phyloP scores from a whole-genome alignment of 495 filamentous ascomycete genomes.

The Penicillium salamii region DNA sequence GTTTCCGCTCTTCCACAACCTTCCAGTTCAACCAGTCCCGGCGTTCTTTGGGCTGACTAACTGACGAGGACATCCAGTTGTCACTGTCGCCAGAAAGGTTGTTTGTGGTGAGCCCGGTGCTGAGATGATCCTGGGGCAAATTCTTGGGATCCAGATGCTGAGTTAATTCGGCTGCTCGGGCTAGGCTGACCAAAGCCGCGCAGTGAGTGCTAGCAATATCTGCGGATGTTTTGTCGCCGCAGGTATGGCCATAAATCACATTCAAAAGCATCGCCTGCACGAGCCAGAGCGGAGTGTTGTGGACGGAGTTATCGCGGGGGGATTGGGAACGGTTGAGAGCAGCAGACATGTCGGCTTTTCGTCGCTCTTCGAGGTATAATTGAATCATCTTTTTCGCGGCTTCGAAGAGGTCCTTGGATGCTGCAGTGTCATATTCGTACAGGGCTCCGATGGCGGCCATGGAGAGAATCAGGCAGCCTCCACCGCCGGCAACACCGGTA shows the following conservation, averaged over 20 bases:
- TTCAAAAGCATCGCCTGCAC: constrained; percentile 99
- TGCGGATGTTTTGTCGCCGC: constrained; percentile 83
- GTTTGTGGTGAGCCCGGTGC: constrained; percentile 10
- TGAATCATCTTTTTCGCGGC: constrained; percentile 94
- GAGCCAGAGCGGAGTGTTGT: constrained; percentile 88
- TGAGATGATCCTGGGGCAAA: constrained; percentile 39
- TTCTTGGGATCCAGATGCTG: constrained; percentile 43
- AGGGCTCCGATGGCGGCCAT: constrained; percentile 95
- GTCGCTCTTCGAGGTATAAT: constrained; percentile 86
- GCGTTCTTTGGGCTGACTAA: constrained; percentile 63
- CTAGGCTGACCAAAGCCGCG: constrained; percentile 84
- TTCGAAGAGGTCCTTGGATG: constrained; percentile 86
- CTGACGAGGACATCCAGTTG: constrained; percentile 28
- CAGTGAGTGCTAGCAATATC: constrained; percentile 92
- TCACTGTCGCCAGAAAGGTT: constrained; percentile 17
- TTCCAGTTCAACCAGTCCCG: constrained; percentile 90
- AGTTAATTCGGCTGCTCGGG: constrained; percentile 76
- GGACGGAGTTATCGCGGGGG: constrained; percentile 62
- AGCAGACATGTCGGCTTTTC: constrained; percentile 83
- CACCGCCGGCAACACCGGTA: constrained; percentile 69
- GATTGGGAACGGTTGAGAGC: constrained; percentile 63
- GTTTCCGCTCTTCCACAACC: constrained; percentile 83
- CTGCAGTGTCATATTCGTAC: constrained; percentile 80
- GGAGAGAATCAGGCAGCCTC: constrained; percentile 86
- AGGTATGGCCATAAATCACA: constrained; percentile 94